Evolutionary conservation across 352 stramenopile genomes (phyloP).

Genomic region (Phytophthora tentaculata): DNA sequence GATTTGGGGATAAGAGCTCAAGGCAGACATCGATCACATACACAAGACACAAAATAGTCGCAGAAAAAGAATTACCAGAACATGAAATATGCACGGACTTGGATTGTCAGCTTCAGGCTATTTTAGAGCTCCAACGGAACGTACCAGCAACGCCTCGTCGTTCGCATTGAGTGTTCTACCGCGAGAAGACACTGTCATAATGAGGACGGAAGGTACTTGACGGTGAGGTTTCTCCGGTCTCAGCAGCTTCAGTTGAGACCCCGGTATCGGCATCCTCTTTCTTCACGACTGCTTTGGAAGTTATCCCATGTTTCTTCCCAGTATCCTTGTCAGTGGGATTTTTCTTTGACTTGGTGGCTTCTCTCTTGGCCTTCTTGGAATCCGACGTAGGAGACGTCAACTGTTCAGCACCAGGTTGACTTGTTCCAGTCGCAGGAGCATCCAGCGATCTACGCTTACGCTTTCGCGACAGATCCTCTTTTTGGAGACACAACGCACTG

Average conservation of each 20-base stretch:
- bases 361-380: constrained; percentile 53
- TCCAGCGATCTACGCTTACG: constrained; percentile 52
- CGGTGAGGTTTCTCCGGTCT: constrained; percentile 16
- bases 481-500: constrained; percentile 47
- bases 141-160: no score
- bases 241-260: constrained; percentile 12
- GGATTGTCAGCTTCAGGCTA: constrained; percentile 15
- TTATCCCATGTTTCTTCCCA: constrained; percentile 43
- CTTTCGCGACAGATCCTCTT: constrained; percentile 56
- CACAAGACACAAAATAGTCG: background rate
- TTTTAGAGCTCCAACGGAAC: constrained; percentile 15
- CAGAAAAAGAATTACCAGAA: background rate
- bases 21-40: constrained; percentile 23
- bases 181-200: constrained; percentile 74
- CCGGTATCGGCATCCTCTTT: no score
- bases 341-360: constrained; percentile 43
- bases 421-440: background rate
- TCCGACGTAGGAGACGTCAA: constrained; percentile 25
- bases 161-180: no score
- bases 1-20: constrained; percentile 34
- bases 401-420: constrained; percentile 13
- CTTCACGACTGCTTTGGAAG: no score
- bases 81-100: constrained; percentile 31
- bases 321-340: constrained; percentile 29
- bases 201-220: constrained; percentile 52